These are phyloP conservation scores for Fusarium guadeloupense DNA, from an alignment of 2,329 filamentous ascomycete genomes.

Conservation along the genomic window DNA sequence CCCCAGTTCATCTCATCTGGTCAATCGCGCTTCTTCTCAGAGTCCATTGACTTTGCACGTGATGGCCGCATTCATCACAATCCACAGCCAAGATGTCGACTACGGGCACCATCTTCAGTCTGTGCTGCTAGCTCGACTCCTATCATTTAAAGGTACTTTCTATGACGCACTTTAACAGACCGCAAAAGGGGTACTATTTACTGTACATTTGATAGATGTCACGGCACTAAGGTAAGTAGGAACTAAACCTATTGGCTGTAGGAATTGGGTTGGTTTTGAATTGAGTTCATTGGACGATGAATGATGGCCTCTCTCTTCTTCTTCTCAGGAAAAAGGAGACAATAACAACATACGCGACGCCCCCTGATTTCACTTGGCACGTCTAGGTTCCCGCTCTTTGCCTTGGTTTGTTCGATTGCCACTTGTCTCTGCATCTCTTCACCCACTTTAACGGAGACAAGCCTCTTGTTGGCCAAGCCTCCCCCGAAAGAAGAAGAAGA, in stretches of 20 bases:
- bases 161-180: constrained; percentile 4
- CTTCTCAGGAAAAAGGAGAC: constrained; percentile 13
- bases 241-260: constrained; percentile 6
- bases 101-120: too few species aligned
- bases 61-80: too few species aligned
- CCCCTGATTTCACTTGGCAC: constrained; percentile 29
- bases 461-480: neutral
- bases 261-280: constrained; percentile 7
- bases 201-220: neutral
- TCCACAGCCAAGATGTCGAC: too few species aligned
- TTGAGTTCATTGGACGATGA: neutral
- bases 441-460: neutral
- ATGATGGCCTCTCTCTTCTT: too few species aligned
- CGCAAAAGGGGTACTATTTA: constrained; percentile 4
- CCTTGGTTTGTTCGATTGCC: neutral
- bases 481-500: neutral
- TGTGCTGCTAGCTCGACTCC: neutral
- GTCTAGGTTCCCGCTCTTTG: neutral
- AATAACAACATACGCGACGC: neutral
- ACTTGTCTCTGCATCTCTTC: constrained; percentile 24
- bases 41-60: too few species aligned
- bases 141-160: neutral
- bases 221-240: too few species aligned
- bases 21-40: too few species aligned
- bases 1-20: neutral